Base-by-base conservation (phyloP, 1,139 yeast species). In the Geotrichum reessii region DNA sequence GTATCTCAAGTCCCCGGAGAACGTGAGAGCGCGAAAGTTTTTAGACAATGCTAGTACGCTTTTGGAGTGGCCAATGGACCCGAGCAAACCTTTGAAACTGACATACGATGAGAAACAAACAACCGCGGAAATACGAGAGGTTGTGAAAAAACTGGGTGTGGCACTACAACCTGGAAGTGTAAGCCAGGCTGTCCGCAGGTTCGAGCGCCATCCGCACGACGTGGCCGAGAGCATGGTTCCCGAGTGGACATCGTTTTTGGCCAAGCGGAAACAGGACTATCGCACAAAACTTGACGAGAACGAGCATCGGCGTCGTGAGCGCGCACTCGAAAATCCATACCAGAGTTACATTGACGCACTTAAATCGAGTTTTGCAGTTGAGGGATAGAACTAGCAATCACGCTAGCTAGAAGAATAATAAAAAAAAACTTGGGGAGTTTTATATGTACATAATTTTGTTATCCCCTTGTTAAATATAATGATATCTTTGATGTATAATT, bases 171-270 rank as follows among this genome's bases (percentile, higher is more conserved):
- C 33, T n/a, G 24, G 17, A 25, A 25, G 40, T 11, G 25, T 12
- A 22, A 12, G 42, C 53, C 5, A 17, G 6, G 40, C 37, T 17
- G 52, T 50, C 14, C 47, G 44, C n/a, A 19, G 17, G 11, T 54
- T 55, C 33, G 56, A 49, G 27, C 24, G 47, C n/a, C n/a, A 47
- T 5, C 53, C 54, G 6, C 25, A 51, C 17, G 58, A 58, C 17
- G 22, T 53, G 24, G 51, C 53, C 14, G 19, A 47, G n/a, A 28
- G 28, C 19, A 47, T 49, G 44, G 53, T 12, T 5, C 25, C 25
- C 22, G 58, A 58, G 40, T 58, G 58, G 58, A 25, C 11, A 2
- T 14, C 31, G 47, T 58, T 58, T 37, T 49, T 49, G 17, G 31
- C 19, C 9, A 31, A 47, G n/a, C 44, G 49, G 14, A 55, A 56